Percentiles rank a stretch among this genome's conserved stretches.
These are phyloP conservation scores for Dimocarpus longan DNA, from an alignment of 345 rosid genomes.

Conservation along the genomic window DNA sequence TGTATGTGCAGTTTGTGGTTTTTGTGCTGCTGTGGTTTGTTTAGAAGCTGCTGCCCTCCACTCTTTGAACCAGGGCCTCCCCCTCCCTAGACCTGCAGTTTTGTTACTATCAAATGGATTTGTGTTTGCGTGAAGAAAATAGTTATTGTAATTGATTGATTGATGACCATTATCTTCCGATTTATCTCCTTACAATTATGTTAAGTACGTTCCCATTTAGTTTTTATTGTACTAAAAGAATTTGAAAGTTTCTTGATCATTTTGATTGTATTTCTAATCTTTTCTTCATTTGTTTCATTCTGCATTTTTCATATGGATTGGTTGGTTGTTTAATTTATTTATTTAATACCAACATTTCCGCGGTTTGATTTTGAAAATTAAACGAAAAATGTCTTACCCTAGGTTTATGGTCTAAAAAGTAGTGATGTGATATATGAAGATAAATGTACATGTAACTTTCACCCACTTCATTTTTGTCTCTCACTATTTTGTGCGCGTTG, in stretches of 20 bases:
- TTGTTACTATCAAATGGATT: neutral
- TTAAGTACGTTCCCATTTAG: neutral
- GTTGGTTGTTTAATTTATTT: no score
- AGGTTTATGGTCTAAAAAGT: no score
- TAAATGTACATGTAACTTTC: no score
- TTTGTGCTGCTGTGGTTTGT: slow-evolving; percentile 59
- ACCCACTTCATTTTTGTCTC: no score
- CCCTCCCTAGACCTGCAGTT: slow-evolving; percentile 33
- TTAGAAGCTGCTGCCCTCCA: slow-evolving; percentile 58
- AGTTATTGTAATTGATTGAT: neutral
- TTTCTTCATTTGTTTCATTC: no score
- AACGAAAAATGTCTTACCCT: neutral
- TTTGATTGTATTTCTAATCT: no score
- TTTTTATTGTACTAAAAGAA: no score
- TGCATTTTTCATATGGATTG: no score
- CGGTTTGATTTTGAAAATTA: neutral
- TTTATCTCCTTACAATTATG: neutral
- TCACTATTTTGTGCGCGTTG: no score
- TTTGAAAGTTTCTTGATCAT: no score
- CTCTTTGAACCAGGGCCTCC: slow-evolving; percentile 55
- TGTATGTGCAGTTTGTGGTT: slow-evolving; percentile 48
- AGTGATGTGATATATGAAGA: no score
- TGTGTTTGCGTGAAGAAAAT: slow-evolving; percentile 3
- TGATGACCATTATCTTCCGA: neutral
- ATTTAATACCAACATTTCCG: no score